Conservation (phyloP, 305 asterid genomes). For the Fraxinus paxiana region DNA sequence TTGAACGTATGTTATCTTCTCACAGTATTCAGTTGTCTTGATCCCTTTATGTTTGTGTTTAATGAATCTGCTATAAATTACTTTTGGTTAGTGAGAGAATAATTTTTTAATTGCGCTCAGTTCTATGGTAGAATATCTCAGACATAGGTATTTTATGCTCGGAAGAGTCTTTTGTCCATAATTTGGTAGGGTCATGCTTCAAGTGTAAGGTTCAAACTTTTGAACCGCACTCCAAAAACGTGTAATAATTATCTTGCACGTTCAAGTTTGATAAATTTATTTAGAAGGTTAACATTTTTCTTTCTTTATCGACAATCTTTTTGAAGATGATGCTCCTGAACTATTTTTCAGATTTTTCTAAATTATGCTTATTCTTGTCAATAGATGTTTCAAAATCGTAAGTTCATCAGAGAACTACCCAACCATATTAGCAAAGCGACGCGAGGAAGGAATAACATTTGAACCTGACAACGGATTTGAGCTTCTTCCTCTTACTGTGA, state of each 20-base stretch:
- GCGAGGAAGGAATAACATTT: slow-evolving; percentile 67
- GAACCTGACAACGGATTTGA: slow-evolving; percentile 81
- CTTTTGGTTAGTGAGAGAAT: not conserved
- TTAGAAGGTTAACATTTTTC: not conserved
- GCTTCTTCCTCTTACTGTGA: slow-evolving; percentile 59
- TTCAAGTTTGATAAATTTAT: not conserved
- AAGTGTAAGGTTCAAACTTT: not conserved
- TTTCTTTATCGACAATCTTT: not conserved
- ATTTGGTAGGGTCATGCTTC: not conserved
- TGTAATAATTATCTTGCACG: not conserved
- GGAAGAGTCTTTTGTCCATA: not conserved
- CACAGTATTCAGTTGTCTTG: not conserved
- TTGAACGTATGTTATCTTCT: not conserved
- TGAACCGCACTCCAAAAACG: not conserved
- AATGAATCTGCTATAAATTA: not conserved
- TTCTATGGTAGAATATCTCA: not conserved
- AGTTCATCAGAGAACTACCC: slow-evolving; percentile 69
- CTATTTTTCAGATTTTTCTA: not conserved
- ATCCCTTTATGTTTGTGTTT: not conserved
- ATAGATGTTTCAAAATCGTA: slow-evolving; percentile 58
- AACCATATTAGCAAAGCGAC: slow-evolving; percentile 49
- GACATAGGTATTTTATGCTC: not conserved
- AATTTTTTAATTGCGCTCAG: not conserved
- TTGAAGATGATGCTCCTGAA: not conserved
- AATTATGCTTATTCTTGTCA: slow-evolving; percentile 20